Base-by-base conservation (phyloP, 1,139 yeast genomes). In the Geotrichum australiense region DNA sequence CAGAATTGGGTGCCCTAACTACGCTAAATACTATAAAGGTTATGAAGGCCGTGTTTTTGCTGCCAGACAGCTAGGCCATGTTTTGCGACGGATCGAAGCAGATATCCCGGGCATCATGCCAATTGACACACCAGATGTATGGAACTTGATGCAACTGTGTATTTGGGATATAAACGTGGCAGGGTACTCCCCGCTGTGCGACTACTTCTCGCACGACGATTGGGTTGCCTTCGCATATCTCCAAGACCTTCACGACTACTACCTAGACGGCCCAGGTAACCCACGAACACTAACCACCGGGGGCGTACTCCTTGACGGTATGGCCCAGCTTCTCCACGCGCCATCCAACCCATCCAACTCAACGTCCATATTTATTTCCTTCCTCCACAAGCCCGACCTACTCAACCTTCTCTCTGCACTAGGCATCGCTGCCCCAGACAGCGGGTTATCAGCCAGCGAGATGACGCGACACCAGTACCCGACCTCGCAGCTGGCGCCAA, bases 351-450 rank as follows among this genome's bases (percentile, higher is more conserved):
- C 16, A 11, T 7, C 11, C 3, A 22, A 22, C 21, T 23, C 20
- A 5, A 60, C 59, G 31, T 7, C 23, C 16, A 3, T 39, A 8
- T 33, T 20, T 31, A 59, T 73, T 48, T 65, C 73, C 11, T 78
- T 78, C 57, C 65, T 78, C 15, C 86, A 79, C 55, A 83, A 79
- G 54, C 65, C 75, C 34, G 78, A 78, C 53, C 56, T 78, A 28
- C 65, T 71, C 37, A 64, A 71, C 22, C 70, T 67, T 50, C 63
- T 72, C 41, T 59, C 76, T 20, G 73, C 78, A 3, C 60, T 76
- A 37, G 80, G 79, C 3, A 55, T 76, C 36, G 66, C 71, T 23
- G n/a, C n/a, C n/a, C n/a, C n/a, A n/a, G n/a, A n/a, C n/a, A n/a
- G n/a, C n/a, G n/a, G n/a, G n/a, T n/a, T n/a, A n/a, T n/a, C n/a